Conservation (phyloP, 1,139 yeast genomes). For the Geotrichum histeridarum region DNA sequence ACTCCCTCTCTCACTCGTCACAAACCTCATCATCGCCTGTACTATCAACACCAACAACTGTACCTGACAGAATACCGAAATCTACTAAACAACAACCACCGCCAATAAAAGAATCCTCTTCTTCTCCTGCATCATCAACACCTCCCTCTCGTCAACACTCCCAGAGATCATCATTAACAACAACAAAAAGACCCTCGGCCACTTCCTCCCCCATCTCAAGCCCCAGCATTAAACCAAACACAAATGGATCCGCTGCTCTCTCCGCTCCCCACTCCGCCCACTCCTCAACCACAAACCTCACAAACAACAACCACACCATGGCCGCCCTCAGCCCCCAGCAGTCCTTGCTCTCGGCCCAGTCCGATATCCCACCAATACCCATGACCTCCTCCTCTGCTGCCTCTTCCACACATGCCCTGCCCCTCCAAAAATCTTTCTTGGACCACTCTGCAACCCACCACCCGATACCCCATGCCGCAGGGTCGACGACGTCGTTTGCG, state of each 20-base stretch:
- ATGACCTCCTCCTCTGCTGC: constrained; percentile 4
- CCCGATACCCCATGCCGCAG: no score
- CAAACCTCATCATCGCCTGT: background rate
- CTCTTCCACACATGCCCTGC: background rate
- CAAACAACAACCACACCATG: background rate
- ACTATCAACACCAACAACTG: background rate
- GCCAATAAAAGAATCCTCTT: background rate
- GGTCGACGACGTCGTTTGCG: background rate
- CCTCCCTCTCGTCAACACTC: background rate
- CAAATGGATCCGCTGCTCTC: background rate
- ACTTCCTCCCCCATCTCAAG: no score
- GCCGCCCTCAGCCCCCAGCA: background rate
- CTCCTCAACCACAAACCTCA: background rate
- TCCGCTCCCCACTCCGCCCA: background rate
- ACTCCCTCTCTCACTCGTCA: no score
- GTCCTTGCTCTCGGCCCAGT: constrained; percentile 8
- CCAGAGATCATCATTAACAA: background rate
- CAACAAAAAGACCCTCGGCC: no score
- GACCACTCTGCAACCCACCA: constrained; percentile 1
- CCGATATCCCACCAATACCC: constrained; percentile 13
- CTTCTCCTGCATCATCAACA: background rate
- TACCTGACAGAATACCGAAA: constrained; percentile 2
- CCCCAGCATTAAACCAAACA: no score
- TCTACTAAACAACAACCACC: background rate
- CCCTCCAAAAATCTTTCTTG: background rate